Evolutionary conservation across 2,329 filamentous ascomycete genomes (phyloP), one percentile per base, ranked within the genome.

Genomic region (Penicillium verrucosum): DNA sequence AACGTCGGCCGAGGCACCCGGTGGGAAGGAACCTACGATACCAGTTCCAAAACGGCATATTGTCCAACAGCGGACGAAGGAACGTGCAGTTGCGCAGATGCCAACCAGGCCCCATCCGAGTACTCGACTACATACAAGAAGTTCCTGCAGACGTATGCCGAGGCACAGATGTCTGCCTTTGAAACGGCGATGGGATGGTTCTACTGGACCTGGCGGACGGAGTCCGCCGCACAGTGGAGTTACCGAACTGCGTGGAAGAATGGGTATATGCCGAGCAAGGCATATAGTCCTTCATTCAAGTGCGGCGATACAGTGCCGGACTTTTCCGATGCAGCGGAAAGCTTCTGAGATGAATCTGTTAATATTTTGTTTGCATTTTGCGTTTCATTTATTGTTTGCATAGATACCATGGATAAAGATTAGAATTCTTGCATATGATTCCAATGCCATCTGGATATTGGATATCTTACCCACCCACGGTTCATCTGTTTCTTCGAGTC

Each of bases 181-280:
- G 93, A 97, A 75, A 86, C 88, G 61, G 91, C 90, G 6, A 94
- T 89, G 88, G 94, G 94, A 47, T 99, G 94, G 94, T 97, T 96
- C 78, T 99, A 99, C 77, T 99, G 94, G 94, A 97, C 92, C 34
- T 96, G 94, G 93, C 85, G 92, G 76, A 96, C 93, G 30, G 93
- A 97, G 79, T 81, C 77, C 62, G 87, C 89, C 47, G 81, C 86
- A 58, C 91, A 97, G 77, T 99, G 94, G 94, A 96, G 92, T 72
- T 77, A 76, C 46, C 71, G 68, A 10, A 70, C 70, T 2, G 73
- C 70, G 0, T 96, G 94, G 78, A 86, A 92, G 75, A 81, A 86
- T 61, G 92, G 91, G 0, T 78, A 92, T 46, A 74, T 99, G 76
- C 94, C 94, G 2, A 72, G 78, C 38, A 88, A 89, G 77, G 88